Base-by-base conservation (phyloP, 2,329 filamentous ascomycete genomes). In the Alternaria incomplexa region DNA sequence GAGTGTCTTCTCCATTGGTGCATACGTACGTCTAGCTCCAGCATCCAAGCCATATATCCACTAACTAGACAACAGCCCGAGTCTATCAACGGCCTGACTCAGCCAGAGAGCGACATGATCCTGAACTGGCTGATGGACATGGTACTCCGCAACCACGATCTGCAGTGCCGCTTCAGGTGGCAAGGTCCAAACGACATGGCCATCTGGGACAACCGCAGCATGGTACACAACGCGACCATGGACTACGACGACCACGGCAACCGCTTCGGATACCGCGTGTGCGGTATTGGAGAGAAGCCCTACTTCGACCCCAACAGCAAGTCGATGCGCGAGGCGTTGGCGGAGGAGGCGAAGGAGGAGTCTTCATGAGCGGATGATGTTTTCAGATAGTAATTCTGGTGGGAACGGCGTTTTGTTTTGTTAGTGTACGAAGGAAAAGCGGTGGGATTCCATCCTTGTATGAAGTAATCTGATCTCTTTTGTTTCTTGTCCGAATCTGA, bases 181-280 rank as follows among this genome's bases (percentile, higher is more conserved):
- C 50, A 60, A 17, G 56, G 56, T 15, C 56, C 56, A 43, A 59
- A 59, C n/a, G 60, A 59, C 9, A 48, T 55, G 52, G 84, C 87
- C 3, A 87, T 90, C 63, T 90, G 88, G 88, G 88, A 90, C 70
- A 90, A 90, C 63, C 79, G 86, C 9, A 83, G 82, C 52, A 82
- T 81, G 0, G 86, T 85, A 66, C 86, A 88, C 64, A 83, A 83
- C 43, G 87, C 87, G 0, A 90, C 86, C 0, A 88, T 85, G 65
- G 88, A 90, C 65, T 89, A 89, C 48, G 57, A 60, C n/a, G 57
- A 60, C n/a, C 82, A 83, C 26, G 85, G 85, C 1, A 81, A 85
- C 25, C 80, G 86, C 4, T 80, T 82, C 20, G 86, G 86, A 5
- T 83, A 87, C 64, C 79, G 86, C 3, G 85, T 82, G 1, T 85